phyloP scores from a whole-genome alignment of 768 basidiomycete species.

The Russula lepida region DNA sequence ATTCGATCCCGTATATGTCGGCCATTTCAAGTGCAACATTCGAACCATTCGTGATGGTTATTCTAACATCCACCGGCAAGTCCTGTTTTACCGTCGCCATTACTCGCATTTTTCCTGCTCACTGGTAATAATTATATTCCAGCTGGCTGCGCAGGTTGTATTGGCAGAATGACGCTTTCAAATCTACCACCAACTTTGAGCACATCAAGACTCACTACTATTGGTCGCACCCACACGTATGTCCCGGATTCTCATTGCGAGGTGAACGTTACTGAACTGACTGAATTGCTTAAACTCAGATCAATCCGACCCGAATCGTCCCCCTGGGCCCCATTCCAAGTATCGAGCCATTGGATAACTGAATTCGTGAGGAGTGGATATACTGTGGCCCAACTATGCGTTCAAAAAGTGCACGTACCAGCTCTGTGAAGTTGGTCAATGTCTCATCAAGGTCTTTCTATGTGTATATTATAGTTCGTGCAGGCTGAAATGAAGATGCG shows the following conservation, averaged over 20 bases:
- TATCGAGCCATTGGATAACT: constrained; percentile 44
- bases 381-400: not conserved
- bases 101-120: not conserved
- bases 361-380: not conserved
- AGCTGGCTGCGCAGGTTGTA: constrained; percentile 85
- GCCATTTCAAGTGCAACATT: constrained; percentile 92
- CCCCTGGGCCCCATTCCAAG: constrained; percentile 65
- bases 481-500: not conserved
- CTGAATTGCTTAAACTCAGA: constrained; percentile 32
- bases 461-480: not conserved
- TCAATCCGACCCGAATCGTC: constrained; percentile 74
- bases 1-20: constrained; percentile 84
- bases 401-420: not conserved
- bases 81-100: not conserved
- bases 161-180: constrained; percentile 87
- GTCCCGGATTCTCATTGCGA: not conserved
- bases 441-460: not conserved
- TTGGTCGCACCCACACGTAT: constrained; percentile 42
- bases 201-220: constrained; percentile 79
- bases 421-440: not conserved
- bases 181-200: constrained; percentile 77
- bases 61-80: constrained; percentile 64
- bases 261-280: not conserved
- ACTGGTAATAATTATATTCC: not conserved
- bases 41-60: constrained; percentile 80